Evolutionary conservation across 352 stramenopile genomes (phyloP).

Genomic region (Phytophthora sojae): DNA sequence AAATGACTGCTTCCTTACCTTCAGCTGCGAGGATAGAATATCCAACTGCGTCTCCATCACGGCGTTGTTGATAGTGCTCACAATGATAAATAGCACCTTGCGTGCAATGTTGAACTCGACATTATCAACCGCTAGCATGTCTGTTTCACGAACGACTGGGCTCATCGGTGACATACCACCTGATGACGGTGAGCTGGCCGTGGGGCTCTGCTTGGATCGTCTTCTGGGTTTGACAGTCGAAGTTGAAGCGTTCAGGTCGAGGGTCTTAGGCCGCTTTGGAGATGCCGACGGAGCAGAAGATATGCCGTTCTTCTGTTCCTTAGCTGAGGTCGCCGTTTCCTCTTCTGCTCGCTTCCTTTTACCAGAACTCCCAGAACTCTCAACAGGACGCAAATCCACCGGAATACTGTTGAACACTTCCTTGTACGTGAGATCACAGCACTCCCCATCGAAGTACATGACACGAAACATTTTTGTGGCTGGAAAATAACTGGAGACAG

Average conservation of each 20-base stretch:
- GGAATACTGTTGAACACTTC: constrained; percentile 72
- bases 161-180: constrained; percentile 18
- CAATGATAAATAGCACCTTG: constrained; percentile 62
- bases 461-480: constrained; percentile 81
- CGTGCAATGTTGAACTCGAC: constrained; percentile 64
- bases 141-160: constrained; percentile 25
- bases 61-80: constrained; percentile 48
- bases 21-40: constrained; percentile 43
- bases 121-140: constrained; percentile 31
- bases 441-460: constrained; percentile 63
- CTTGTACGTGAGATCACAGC: constrained; percentile 65
- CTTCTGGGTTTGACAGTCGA: constrained; percentile 15
- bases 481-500: constrained; percentile 77
- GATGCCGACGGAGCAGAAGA: constrained; percentile 31
- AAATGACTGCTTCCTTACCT: constrained; percentile 37
- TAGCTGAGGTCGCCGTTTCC: constrained; percentile 6
- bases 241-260: constrained; percentile 26
- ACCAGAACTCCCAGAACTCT: constrained; percentile 7
- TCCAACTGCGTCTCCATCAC: constrained; percentile 45
- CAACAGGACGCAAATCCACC: constrained; percentile 34
- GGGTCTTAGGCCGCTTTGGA: constrained; percentile 43
- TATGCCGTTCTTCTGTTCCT: constrained; percentile 9
- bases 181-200: constrained; percentile 10
- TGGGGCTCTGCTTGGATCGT: constrained; percentile 21
- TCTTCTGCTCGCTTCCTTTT: constrained; percentile 61